These are phyloP conservation scores for Penicillium paradoxum DNA, from an alignment of 495 filamentous ascomycete species.

Conservation along the genomic window DNA sequence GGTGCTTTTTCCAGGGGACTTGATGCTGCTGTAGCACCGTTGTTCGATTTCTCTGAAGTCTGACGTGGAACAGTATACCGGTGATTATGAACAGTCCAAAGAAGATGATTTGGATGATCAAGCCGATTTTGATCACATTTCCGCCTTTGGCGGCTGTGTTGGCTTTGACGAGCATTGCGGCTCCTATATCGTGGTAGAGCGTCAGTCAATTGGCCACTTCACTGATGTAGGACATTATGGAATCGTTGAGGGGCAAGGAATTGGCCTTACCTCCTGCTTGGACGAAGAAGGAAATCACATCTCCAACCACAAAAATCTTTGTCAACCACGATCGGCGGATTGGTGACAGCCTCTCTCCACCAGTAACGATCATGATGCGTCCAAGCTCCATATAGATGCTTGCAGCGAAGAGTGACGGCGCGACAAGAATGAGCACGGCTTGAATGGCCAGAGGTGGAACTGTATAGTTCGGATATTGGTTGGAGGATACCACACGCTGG, in stretches of 20 bases:
- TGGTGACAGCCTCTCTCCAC: constrained; percentile 24
- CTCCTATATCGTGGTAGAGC: background rate
- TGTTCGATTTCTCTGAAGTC: background rate
- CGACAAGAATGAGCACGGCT: constrained; percentile 26
- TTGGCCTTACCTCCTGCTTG: background rate
- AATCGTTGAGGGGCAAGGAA: background rate
- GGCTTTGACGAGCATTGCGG: background rate
- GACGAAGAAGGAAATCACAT: constrained; percentile 15
- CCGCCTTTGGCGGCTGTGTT: background rate
- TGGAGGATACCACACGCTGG: background rate
- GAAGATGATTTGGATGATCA: background rate
- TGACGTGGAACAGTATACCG: background rate
- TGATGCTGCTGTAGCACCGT: background rate
- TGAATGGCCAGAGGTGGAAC: constrained; percentile 10
- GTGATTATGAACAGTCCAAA: background rate
- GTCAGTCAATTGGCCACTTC: too few species aligned
- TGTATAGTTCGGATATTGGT: background rate
- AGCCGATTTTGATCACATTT: background rate
- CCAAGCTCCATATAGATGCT: constrained; percentile 52
- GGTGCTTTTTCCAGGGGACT: background rate
- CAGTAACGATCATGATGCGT: constrained; percentile 34
- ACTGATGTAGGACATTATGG: too few species aligned
- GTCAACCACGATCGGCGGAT: constrained; percentile 4
- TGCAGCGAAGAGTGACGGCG: constrained; percentile 43
- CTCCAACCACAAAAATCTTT: constrained; percentile 22